Conservation (phyloP, 2,329 filamentous ascomycete genomes). For the Diaporthe sp. region DNA sequence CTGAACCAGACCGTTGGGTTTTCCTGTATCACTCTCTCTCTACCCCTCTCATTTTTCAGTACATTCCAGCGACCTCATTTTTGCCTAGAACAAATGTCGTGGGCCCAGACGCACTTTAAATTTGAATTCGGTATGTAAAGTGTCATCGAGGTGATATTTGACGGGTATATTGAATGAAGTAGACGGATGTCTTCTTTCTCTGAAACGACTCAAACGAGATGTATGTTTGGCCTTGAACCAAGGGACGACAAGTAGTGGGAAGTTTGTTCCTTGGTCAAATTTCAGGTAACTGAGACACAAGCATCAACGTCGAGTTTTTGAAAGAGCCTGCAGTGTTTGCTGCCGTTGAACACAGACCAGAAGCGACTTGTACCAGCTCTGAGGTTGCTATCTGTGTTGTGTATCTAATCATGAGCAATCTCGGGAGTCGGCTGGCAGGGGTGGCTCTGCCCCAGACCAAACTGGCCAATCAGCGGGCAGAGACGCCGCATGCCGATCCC, state of each 20-base stretch:
- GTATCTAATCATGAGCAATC: neutral
- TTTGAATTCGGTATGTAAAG: fast-evolving
- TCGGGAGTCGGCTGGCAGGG: neutral
- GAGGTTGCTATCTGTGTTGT: too few relatives aligned
- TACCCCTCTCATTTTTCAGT: neutral
- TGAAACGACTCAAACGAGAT: too few relatives aligned
- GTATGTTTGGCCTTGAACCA: neutral
- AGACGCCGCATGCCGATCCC: neutral
- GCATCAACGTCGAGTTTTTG: neutral
- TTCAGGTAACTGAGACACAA: neutral
- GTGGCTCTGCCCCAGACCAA: neutral
- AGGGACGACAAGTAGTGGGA: neutral
- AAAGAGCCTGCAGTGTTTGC: neutral
- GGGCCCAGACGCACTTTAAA: neutral
- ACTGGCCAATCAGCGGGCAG: constrained; percentile 25
- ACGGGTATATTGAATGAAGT: too few relatives aligned
- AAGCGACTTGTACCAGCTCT: neutral
- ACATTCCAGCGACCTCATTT: neutral
- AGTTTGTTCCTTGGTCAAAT: neutral
- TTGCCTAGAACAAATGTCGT: fast-evolving
- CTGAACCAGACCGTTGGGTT: neutral
- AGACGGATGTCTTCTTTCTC: neutral
- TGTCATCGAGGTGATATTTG: neutral
- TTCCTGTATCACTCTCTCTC: neutral
- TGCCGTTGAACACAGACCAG: neutral